A percentile compares a stretch with the other conserved stretches of the same genome.
These are phyloP conservation scores for Blastocladiella britannica DNA, from an alignment of 192 early-diverging fungal species.

Conservation along the genomic window DNA sequence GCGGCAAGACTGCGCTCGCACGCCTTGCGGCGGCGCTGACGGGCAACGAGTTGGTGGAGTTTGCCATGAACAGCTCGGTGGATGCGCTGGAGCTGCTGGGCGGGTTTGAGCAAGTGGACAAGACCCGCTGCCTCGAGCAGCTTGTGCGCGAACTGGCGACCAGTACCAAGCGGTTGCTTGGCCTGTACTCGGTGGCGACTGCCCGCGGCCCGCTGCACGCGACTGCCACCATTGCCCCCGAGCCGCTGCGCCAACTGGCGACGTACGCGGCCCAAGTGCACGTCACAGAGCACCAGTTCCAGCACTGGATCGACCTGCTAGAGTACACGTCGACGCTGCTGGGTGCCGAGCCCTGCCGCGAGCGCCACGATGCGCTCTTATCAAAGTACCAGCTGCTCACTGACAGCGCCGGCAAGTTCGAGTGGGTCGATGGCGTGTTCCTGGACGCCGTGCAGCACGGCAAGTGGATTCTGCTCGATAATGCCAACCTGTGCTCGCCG, in stretches of 20 bases:
- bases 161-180: slow-evolving; percentile 18
- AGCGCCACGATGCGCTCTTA: no score
- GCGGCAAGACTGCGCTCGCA: slow-evolving; percentile 77
- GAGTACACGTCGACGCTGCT: no score
- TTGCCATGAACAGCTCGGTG: slow-evolving; percentile 82
- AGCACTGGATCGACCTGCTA: not conserved
- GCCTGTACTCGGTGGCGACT: no score
- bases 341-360: no score
- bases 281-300: not conserved
- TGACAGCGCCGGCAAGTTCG: slow-evolving; percentile 60
- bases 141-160: slow-evolving; percentile 21
- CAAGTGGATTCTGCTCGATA: slow-evolving; percentile 83
- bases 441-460: slow-evolving; percentile 76
- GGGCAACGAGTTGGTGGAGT: slow-evolving; percentile 72
- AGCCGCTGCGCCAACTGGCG: not conserved
- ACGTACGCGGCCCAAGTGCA: not conserved
- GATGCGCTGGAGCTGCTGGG: slow-evolving; percentile 90
- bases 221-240: no score
- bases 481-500: slow-evolving; percentile 15
- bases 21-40: slow-evolving; percentile 59
- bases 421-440: slow-evolving; percentile 91
- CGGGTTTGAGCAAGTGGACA: slow-evolving; percentile 91
- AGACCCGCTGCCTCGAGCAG: slow-evolving; percentile 40
- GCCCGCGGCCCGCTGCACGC: not conserved
- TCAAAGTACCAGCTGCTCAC: slow-evolving; percentile 2